Percentiles rank a stretch among this genome's conserved stretches.
phyloP scores from a whole-genome alignment of 2,329 filamentous ascomycete genomes.

The Aureobasidium sp. region DNA sequence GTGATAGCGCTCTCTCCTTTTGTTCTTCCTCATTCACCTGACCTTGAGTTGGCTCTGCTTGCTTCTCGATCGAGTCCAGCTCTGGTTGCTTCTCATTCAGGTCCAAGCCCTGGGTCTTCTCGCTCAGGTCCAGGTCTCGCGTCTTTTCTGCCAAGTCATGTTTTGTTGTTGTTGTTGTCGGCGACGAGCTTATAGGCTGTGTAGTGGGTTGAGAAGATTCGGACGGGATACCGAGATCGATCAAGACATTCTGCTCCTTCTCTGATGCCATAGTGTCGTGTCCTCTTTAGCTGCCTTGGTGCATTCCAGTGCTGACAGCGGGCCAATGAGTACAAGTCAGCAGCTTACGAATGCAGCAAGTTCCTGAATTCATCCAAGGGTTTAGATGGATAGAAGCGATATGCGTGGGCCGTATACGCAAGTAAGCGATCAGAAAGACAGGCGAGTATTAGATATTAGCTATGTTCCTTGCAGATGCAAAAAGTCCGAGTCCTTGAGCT shows the following conservation, averaged over 20 bases:
- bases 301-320: neutral
- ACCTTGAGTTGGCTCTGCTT: neutral
- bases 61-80: neutral
- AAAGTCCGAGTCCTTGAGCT: neutral
- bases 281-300: neutral
- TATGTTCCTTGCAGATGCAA: neutral
- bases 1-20: slow-evolving; percentile 14
- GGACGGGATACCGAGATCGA: slow-evolving; percentile 1
- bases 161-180: neutral
- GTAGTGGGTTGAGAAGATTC: neutral
- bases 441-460: neutral
- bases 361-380: neutral
- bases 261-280: neutral
- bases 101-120: too few relatives aligned
- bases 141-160: neutral
- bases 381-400: neutral
- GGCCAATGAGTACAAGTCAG: neutral
- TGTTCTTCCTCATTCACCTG: neutral
- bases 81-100: neutral
- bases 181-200: neutral
- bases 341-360: neutral
- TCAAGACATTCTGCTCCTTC: neutral
- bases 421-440: neutral
- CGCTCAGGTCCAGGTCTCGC: neutral
- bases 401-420: neutral